Percentiles rank a stretch among this genome's conserved stretches.
These are phyloP conservation scores for Eucalyptus erythrocorys DNA, from an alignment of 345 rosid species.

Conservation along the genomic window DNA sequence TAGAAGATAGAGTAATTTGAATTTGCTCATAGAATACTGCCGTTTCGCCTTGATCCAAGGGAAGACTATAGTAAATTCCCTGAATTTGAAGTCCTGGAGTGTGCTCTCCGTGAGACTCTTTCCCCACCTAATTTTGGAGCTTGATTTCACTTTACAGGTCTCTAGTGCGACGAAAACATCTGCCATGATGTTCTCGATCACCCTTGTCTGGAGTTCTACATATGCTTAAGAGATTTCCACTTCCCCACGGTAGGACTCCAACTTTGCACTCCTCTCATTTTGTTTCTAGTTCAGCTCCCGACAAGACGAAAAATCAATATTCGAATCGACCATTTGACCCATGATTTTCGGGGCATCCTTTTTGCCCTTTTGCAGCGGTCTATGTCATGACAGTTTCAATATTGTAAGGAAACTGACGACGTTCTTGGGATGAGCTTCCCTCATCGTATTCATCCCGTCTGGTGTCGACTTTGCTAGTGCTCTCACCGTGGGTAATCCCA, in stretches of 20 bases:
- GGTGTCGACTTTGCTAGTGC: constrained; percentile 82
- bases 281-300: not conserved
- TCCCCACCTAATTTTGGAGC: constrained; percentile 71
- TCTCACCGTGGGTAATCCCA: constrained; percentile 54
- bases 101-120: constrained; percentile 40
- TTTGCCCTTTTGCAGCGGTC: constrained; percentile 31
- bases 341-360: not conserved
- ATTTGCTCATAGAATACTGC: not conserved
- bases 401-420: constrained; percentile 48
- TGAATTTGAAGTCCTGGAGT: constrained; percentile 61
- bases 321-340: not conserved
- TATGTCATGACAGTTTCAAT: constrained; percentile 53
- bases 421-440: constrained; percentile 48
- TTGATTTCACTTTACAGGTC: constrained; percentile 46
- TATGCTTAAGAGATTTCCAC: constrained; percentile 80
- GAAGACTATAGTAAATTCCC: constrained; percentile 30
- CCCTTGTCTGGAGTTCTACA: constrained; percentile 79
- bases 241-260: constrained; percentile 39
- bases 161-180: constrained; percentile 80
- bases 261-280: not conserved
- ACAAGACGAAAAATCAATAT: not conserved
- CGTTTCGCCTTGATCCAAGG: not conserved
- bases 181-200: constrained; percentile 86
- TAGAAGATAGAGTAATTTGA: not conserved
- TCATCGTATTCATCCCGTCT: constrained; percentile 68